Base-by-base conservation (phyloP, 352 stramenopile genomes). In the Phytophthora pluvialis region DNA sequence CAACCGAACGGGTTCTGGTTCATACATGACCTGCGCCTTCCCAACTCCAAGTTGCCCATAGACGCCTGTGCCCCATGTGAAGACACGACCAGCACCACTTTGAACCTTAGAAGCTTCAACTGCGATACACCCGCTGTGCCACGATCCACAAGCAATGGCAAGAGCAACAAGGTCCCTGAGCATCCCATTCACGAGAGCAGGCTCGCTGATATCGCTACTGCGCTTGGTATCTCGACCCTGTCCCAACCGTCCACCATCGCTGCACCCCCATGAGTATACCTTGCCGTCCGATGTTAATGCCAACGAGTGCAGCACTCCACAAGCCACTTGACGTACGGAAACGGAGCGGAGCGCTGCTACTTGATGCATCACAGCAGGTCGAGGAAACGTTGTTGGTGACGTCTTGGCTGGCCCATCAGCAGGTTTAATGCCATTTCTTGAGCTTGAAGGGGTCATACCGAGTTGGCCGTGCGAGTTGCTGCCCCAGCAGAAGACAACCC, bases 251-350 rank as follows among this genome's bases (percentile, higher is more conserved):
- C 83, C 82, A 25, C 86, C 94, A 62, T 99, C 97, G 45, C 83
- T 94, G 70, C 87, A 97, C 10, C 97, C 97, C 94, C 96, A 99
- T 1, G 93, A 90, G 64, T 91, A 99, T 1, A 99, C 82, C 10
- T 84, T 71, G 2, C 97, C 97, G 28, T 97, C 78, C 0, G 73
- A 65, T 2, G 83, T 94, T 3, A 98, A 69, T 5, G 85, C 94
- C 62, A 98, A 74, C 43, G 83, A 97, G 69, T 98, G 93, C 29
- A 98, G 67, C 15, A 92, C 93, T 0, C 97, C 97, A 53, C 85
- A 97, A 1, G 89, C 83, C 2, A 98, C 90, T 39, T 98, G 85
- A n/a, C 73, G 71, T 2, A 94, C 59, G 18, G 64, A 74, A 42
- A 90, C 53, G 0, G 70, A 64, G 10, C 72, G 75, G 29, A 94